phyloP scores from a whole-genome alignment of 768 basidiomycete species.

The Kwoniella dendrophila region DNA sequence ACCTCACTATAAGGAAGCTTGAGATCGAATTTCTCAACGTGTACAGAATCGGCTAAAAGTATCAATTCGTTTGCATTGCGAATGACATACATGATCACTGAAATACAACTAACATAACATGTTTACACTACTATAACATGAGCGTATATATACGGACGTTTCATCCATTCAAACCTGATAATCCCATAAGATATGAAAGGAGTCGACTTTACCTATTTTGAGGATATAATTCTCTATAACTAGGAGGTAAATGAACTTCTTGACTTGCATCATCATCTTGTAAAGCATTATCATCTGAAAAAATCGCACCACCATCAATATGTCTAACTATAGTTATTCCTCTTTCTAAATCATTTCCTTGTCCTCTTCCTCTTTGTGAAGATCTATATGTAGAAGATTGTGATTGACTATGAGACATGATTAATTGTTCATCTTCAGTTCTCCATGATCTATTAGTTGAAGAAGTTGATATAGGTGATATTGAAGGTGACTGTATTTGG shows the following conservation, averaged over 20 bases:
- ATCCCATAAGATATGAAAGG: not conserved
- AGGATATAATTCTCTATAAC: slow-evolving; percentile 27
- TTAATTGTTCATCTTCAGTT: slow-evolving; percentile 19
- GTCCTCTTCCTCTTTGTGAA: not conserved
- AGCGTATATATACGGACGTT: too few relatives aligned
- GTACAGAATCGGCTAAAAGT: too few relatives aligned
- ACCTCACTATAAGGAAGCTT: too few relatives aligned
- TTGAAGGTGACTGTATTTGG: too few relatives aligned
- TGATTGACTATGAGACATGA: not conserved
- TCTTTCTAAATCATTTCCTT: slow-evolving; percentile 5
- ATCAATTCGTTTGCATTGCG: too few relatives aligned
- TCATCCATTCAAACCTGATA: not conserved
- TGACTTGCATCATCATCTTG: not conserved
- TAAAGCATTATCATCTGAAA: not conserved
- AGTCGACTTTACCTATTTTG: slow-evolving; percentile 5
- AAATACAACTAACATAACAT: too few relatives aligned
- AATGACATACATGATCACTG: too few relatives aligned
- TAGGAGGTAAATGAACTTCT: slow-evolving; percentile 21
- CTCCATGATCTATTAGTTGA: slow-evolving; percentile 23
- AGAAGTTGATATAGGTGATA: slow-evolving; percentile 6
- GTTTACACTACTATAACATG: too few relatives aligned
- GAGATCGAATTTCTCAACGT: too few relatives aligned
- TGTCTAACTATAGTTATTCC: slow-evolving; percentile 26
- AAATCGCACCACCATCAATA: slow-evolving; percentile 16
- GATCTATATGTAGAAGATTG: not conserved